Evolutionary conservation across 2,329 filamentous ascomycete genomes (phyloP).

Genomic region (Epichloe elymi): DNA sequence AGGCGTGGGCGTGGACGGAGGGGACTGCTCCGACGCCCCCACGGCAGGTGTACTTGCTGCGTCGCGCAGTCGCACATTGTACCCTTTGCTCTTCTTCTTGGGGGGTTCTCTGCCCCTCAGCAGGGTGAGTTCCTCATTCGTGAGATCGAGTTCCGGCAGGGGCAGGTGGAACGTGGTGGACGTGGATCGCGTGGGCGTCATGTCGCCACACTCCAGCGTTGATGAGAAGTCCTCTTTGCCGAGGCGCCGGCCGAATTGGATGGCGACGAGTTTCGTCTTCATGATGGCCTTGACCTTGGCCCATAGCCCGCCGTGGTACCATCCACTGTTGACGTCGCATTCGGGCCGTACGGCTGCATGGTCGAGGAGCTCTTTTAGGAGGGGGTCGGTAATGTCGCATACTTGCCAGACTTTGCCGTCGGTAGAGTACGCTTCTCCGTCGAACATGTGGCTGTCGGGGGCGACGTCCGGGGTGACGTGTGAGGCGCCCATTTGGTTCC

Average conservation of each 20-base stretch:
- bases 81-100: constrained; percentile 24
- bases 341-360: constrained; percentile 43
- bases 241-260: constrained; percentile 43
- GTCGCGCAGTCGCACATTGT: constrained; percentile 20
- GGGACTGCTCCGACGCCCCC: constrained; percentile 7
- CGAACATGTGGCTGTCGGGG: constrained; percentile 60
- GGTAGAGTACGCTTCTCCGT: constrained; percentile 57
- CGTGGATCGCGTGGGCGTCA: constrained; percentile 19
- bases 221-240: constrained; percentile 23
- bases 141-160: constrained; percentile 22
- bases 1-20: constrained; percentile 2
- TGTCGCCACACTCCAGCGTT: constrained; percentile 21
- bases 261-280: constrained; percentile 67
- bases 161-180: constrained; percentile 21
- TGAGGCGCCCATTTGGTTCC: constrained; percentile 23
- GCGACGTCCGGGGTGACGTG: constrained; percentile 26
- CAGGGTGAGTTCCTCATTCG: constrained; percentile 21
- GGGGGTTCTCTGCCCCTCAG: constrained; percentile 23
- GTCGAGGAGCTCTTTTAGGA: constrained; percentile 53
- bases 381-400: constrained; percentile 77
- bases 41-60: constrained; percentile 10
- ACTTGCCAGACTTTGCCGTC: constrained; percentile 92
- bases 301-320: constrained; percentile 72
- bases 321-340: constrained; percentile 60
- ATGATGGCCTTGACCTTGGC: constrained; percentile 77